Evolutionary conservation across 225 moss, liverwort and hornwort species (phyloP), one percentile per base, ranked within the genome.

Genomic region (Sphagnum tenellum): DNA sequence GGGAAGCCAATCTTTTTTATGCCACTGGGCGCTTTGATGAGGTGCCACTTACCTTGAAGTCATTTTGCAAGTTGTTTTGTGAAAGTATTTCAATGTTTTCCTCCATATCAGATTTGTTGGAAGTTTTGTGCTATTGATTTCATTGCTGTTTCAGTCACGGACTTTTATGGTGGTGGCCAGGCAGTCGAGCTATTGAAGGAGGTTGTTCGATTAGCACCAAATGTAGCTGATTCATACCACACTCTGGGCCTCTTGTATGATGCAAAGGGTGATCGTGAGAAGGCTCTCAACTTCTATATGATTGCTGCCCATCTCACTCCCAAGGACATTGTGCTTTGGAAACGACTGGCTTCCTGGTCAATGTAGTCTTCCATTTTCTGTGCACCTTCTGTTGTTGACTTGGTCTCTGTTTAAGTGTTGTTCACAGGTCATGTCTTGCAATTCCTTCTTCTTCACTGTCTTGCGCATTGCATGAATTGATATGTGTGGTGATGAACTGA

Each of bases 221-320:
- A 98, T 78, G 93, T 98, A 69, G 75, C 98, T 76, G 98, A 98
- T 80, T 82, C 98, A 10, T 98, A 93, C 75, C 98, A 98, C 62
- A 98, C 98, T 62, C 81, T 93, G 29, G 98, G 98, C 55, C 89
- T 98, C 52, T 75, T 93, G 61, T 89, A 93, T 65, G 98, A 98
- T 72, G 98, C 98, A 29, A 90, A 93, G 89, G 82, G 86, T 71
- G 93, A 98, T 81, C 87, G 98, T 63, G 90, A 86, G 64, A 90
- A 93, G 81, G 93, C 98, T 29, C 79, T 98, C 7, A 93, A 93
- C 69, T 98, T 98, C 71, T 98, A 98, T 71, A 98, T 98, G 98
- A 90, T 98, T 70, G 98, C 98, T 75, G 98, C 98, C 55, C 90
- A 90, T 76, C 74, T 98, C 70, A 98, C 93, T 5, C 93, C 93